These are phyloP conservation scores for Funneliformis caledonium DNA, from an alignment of 371 early-diverging fungal species.

Conservation along the genomic window DNA sequence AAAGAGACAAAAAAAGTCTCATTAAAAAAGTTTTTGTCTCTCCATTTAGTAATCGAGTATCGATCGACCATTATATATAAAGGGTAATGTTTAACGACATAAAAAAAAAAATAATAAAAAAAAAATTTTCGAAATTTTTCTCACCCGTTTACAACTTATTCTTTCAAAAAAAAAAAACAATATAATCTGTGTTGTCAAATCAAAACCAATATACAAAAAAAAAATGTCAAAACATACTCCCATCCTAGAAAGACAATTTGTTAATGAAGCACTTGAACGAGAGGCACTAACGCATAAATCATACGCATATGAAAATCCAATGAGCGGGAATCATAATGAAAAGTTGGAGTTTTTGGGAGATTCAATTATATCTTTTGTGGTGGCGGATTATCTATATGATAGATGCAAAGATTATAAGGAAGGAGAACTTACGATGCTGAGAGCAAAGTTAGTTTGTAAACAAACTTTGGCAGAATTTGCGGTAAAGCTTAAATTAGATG, in stretches of 20 bases:
- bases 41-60: too few relatives aligned
- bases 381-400: constrained; percentile 4
- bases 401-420: constrained; percentile 8
- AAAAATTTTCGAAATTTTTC: too few relatives aligned
- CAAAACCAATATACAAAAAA: neutral
- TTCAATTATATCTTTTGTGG: neutral
- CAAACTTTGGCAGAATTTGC: constrained; percentile 24
- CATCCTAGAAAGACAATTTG: neutral
- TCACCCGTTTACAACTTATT: too few relatives aligned
- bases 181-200: neutral
- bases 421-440: neutral
- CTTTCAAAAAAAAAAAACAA: too few relatives aligned
- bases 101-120: too few relatives aligned
- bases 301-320: neutral
- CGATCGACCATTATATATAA: too few relatives aligned
- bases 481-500: neutral
- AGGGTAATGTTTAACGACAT: too few relatives aligned
- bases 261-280: neutral
- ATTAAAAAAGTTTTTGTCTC: too few relatives aligned
- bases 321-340: constrained; percentile 5
- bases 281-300: constrained; percentile 27
- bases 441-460: constrained; percentile 20
- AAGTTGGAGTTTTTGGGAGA: constrained; percentile 17
- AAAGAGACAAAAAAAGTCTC: too few relatives aligned
- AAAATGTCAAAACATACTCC: neutral